A percentile compares a stretch with the other conserved stretches of the same genome.
phyloP scores from a whole-genome alignment of 352 stramenopile species.

The Pythium grandisporangium region DNA sequence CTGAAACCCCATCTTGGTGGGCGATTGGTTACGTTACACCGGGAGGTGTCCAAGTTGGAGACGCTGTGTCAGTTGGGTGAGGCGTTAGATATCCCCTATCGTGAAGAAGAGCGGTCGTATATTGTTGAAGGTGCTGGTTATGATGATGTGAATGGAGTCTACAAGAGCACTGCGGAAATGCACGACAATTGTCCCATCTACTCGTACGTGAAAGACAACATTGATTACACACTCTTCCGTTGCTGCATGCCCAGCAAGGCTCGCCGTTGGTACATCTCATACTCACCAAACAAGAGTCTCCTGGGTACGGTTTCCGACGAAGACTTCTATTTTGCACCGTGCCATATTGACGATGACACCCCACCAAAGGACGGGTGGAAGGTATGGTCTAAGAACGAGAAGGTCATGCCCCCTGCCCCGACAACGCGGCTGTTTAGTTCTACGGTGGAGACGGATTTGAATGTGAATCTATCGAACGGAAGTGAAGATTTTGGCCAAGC shows the following conservation, averaged over 20 bases:
- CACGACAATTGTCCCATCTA: conserved; percentile 78
- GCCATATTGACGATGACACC: conserved; percentile 69
- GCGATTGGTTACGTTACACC: conserved; percentile 44
- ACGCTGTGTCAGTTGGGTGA: conserved; percentile 57
- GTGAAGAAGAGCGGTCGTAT: conserved; percentile 78
- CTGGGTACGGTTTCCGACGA: conserved; percentile 81
- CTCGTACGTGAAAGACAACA: conserved; percentile 43
- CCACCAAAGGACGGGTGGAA: conserved; percentile 78
- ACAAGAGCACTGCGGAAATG: conserved; percentile 74
- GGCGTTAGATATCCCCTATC: conserved; percentile 46
- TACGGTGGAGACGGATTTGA: conserved; percentile 18
- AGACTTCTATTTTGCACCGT: conserved; percentile 84
- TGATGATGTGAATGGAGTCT: conserved; percentile 90
- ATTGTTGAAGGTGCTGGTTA: conserved; percentile 86
- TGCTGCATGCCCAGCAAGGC: conserved; percentile 97
- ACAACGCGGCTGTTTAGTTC: conserved; percentile 66
- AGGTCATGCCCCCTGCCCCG: conserved; percentile 44
- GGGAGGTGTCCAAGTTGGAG: conserved; percentile 69
- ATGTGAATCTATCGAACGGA: conserved; percentile 4
- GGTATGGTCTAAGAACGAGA: conserved; percentile 84
- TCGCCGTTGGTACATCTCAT: conserved; percentile 98
- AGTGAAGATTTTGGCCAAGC: conserved; percentile 15
- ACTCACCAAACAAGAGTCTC: conserved; percentile 86
- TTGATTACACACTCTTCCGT: conserved; percentile 94
- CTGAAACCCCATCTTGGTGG: conserved; percentile 71